These are phyloP conservation scores for Rhexocercosporidium sp. DNA, from an alignment of 2,329 filamentous ascomycete species.

Conservation along the genomic window DNA sequence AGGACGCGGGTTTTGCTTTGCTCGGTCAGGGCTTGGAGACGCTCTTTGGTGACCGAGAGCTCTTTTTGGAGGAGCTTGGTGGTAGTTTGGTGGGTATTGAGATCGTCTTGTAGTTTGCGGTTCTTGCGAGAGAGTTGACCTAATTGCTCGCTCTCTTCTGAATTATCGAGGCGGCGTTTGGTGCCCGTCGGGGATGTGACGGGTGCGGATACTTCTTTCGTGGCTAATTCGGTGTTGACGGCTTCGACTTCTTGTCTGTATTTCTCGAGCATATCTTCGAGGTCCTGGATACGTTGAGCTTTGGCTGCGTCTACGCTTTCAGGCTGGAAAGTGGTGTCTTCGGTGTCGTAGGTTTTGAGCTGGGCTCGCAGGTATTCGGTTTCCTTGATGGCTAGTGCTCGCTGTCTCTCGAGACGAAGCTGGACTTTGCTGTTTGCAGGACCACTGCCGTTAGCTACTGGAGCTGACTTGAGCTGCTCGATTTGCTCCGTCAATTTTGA, in stretches of 20 bases:
- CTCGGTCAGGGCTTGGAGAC: constrained; percentile 69
- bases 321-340: constrained; percentile 85
- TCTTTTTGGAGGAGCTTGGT: constrained; percentile 76
- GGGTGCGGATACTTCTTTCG: constrained; percentile 56
- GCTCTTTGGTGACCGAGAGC: constrained; percentile 72
- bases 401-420: constrained; percentile 82
- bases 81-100: constrained; percentile 71
- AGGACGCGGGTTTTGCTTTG: constrained; percentile 81
- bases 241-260: constrained; percentile 82
- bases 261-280: constrained; percentile 85
- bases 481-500: constrained; percentile 68
- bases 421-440: constrained; percentile 67
- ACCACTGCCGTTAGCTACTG: constrained; percentile 52
- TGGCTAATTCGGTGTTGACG: constrained; percentile 75
- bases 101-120: constrained; percentile 80
- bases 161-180: constrained; percentile 67
- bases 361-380: constrained; percentile 93
- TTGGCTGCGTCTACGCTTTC: constrained; percentile 80
- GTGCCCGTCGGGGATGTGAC: constrained; percentile 51
- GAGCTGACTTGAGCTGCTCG: constrained; percentile 66
- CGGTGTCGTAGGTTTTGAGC: constrained; percentile 83
- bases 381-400: constrained; percentile 84
- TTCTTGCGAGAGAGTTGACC: constrained; percentile 88
- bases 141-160: constrained; percentile 68
- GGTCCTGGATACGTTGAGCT: constrained; percentile 73